Evolutionary conservation across 768 basidiomycete genomes (phyloP).

Genomic region (Steccherinum ochraceum): DNA sequence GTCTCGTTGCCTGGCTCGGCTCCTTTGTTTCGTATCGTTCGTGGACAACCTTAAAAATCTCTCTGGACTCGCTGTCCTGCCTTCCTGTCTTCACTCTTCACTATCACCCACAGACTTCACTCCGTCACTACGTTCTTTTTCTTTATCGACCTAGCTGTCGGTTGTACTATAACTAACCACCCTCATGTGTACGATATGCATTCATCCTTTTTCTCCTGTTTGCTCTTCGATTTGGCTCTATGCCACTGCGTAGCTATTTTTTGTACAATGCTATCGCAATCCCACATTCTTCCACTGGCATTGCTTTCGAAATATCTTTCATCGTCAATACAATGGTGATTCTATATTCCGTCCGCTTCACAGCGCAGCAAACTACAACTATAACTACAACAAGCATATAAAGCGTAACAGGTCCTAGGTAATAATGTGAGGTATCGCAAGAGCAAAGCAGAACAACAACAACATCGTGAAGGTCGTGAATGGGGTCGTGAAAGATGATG

Average conservation of each 20-base stretch:
- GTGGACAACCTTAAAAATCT: no score
- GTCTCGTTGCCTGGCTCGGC: no score
- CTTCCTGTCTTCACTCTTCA: no score
- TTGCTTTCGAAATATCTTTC: no score
- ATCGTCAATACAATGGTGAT: no score
- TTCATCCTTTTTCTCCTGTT: not conserved
- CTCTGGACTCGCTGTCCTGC: no score
- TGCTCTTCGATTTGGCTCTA: no score
- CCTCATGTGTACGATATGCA: not conserved
- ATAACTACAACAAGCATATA: not conserved
- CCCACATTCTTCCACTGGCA: no score
- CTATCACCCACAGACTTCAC: not conserved
- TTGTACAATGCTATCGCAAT: not conserved
- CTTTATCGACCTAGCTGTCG: not conserved
- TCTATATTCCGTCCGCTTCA: no score
- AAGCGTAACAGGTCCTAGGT: not conserved
- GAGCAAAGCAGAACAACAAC: slow-evolving; percentile 1
- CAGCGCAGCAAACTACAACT: no score
- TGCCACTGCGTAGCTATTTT: not conserved
- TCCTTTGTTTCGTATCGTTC: no score
- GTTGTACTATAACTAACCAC: not conserved
- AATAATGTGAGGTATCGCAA: not conserved
- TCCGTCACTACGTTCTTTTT: not conserved
- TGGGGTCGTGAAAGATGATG: not conserved
- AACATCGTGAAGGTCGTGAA: slow-evolving; percentile 5